Conservation (phyloP, 2,329 filamentous ascomycete species). For the Cercospora sp. region DNA sequence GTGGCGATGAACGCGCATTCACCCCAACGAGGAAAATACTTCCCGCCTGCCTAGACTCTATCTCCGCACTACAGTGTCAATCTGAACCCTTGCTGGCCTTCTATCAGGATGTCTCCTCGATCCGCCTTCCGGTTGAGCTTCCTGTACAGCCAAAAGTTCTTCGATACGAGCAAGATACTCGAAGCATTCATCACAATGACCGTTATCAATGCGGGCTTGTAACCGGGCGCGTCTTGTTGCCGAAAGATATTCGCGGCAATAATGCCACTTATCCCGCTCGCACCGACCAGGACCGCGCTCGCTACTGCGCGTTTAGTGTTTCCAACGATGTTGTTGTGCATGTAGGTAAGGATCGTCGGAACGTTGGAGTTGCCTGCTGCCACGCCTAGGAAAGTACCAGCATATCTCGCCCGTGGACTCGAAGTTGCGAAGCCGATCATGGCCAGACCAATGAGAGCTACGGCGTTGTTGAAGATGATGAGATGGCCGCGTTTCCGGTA, state of each 20-base stretch:
- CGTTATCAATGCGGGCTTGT: neutral
- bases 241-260: neutral
- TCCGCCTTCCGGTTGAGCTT: constrained; percentile 47
- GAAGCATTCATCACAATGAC: neutral
- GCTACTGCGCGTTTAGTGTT: neutral
- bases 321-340: neutral
- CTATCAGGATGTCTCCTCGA: constrained; percentile 44
- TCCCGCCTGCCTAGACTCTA: neutral
- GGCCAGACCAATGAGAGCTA: neutral
- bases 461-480: neutral
- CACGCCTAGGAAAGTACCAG: neutral
- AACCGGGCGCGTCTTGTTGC: neutral
- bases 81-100: constrained; percentile 32
- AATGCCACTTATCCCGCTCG: neutral
- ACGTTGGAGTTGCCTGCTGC: neutral
- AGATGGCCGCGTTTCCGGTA: neutral
- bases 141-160: constrained; percentile 40
- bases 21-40: neutral
- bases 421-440: neutral
- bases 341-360: neutral
- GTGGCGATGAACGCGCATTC: neutral
- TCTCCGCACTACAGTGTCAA: constrained; percentile 24
- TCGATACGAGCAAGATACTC: neutral
- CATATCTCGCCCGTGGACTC: neutral
- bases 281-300: neutral